Evolutionary conservation across 371 early-diverging fungal species (phyloP).

Genomic region (Syncephalastrum racemosum): DNA sequence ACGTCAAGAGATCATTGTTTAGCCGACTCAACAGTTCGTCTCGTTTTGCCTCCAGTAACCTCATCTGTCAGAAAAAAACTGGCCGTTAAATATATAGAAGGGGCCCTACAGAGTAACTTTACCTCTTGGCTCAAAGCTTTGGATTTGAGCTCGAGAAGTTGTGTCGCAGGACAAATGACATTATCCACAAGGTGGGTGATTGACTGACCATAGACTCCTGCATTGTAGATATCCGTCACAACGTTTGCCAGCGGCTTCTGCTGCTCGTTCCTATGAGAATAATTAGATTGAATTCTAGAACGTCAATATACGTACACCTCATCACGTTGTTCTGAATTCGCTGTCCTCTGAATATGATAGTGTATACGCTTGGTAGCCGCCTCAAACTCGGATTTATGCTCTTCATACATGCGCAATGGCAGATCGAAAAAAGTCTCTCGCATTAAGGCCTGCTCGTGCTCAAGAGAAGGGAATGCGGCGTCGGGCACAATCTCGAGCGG

Average conservation of each 20-base stretch:
- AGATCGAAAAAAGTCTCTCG: constrained; percentile 42
- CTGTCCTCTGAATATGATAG: constrained; percentile 9
- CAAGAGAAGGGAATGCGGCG: constrained; percentile 12
- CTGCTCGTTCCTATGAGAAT: not conserved
- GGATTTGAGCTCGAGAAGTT: constrained; percentile 30
- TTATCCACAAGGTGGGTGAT: constrained; percentile 55
- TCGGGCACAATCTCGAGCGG: constrained; percentile 45
- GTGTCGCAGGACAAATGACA: constrained; percentile 53
- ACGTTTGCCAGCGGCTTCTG: constrained; percentile 20
- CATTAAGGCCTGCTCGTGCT: constrained; percentile 15
- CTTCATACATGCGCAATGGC: constrained; percentile 50
- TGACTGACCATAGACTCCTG: constrained; percentile 59
- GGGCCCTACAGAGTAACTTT: not conserved
- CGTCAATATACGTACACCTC: not conserved
- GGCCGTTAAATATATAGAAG: too few relatives aligned
- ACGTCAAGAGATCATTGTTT: constrained; percentile 10
- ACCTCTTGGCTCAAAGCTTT: constrained; percentile 28
- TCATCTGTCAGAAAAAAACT: constrained; percentile 6
- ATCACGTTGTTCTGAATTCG: constrained; percentile 25
- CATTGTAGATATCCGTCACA: constrained; percentile 54
- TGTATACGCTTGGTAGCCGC: constrained; percentile 15
- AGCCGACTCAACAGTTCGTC: constrained; percentile 2
- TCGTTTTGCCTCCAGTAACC: constrained; percentile 5
- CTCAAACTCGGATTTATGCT: constrained; percentile 44
- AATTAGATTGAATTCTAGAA: not conserved